Evolutionary conservation across 1,284 basidiomycete genomes (phyloP).

Genomic region (Ustilago esculenta): DNA sequence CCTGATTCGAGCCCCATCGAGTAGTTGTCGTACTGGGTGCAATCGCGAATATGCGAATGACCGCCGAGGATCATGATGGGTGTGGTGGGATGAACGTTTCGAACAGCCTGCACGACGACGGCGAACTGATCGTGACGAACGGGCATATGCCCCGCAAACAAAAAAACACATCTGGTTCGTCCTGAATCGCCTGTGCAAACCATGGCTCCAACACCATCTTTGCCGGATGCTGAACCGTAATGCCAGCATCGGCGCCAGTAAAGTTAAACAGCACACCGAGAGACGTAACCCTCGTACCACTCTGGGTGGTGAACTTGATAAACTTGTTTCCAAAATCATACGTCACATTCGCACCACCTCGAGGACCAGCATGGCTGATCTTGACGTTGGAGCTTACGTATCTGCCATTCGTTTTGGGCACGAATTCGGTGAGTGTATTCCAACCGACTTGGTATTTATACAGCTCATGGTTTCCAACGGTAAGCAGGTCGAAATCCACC

Average conservation of each 20-base stretch:
- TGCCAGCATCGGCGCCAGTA: slow-evolving; percentile 52
- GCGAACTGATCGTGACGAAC: slow-evolving; percentile 58
- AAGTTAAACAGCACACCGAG: slow-evolving; percentile 61
- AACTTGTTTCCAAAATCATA: slow-evolving; percentile 52
- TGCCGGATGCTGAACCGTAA: slow-evolving; percentile 53
- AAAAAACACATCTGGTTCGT: slow-evolving; percentile 61
- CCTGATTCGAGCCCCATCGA: slow-evolving; percentile 60
- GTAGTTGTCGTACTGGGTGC: slow-evolving; percentile 49
- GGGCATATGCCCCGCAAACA: slow-evolving; percentile 63
- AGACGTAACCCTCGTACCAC: slow-evolving; percentile 28
- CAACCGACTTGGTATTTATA: slow-evolving; percentile 80
- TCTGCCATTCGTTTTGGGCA: slow-evolving; percentile 68
- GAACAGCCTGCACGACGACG: slow-evolving; percentile 52
- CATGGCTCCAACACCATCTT: slow-evolving; percentile 60
- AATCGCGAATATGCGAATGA: slow-evolving; percentile 64
- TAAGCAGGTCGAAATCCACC: slow-evolving; percentile 81
- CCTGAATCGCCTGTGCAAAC: slow-evolving; percentile 55
- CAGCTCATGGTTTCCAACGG: slow-evolving; percentile 89
- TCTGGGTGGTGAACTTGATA: slow-evolving; percentile 51
- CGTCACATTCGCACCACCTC: slow-evolving; percentile 28
- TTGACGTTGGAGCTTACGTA: slow-evolving; percentile 56
- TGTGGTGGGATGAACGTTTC: slow-evolving; percentile 52
- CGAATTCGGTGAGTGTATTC: slow-evolving; percentile 82
- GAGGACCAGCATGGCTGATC: slow-evolving; percentile 40
- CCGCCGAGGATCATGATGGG: slow-evolving; percentile 60